Base-by-base conservation (phyloP, 1,284 basidiomycete genomes). In the Naganishia sp. region DNA sequence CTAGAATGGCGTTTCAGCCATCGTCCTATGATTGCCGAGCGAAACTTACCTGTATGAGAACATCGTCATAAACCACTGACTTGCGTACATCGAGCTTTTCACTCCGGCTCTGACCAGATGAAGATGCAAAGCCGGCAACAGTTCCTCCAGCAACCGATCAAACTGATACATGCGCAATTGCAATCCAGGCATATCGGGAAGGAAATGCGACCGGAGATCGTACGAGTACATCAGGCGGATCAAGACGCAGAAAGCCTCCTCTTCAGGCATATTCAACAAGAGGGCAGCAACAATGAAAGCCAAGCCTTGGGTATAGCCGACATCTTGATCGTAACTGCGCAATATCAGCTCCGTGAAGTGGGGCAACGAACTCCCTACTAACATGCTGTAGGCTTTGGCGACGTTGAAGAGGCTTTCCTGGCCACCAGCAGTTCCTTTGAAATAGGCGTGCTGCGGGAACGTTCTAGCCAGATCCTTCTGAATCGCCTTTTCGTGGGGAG, bases 151-250 rank as follows among this genome's bases (percentile, higher is more conserved):
- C 53, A 98, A 81, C 21, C 95, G 89, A 76, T 99, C 96, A 77
- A 98, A 98, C 86, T 92, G 81, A 72, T 84, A 87, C 66, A 99
- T 83, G 18, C 95, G 89, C 50, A 95, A 82, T 76, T 98, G 96
- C 4, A 99, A 79, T 67, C 93, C 94, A 0, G 95, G 95, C 95
- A 99, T 99, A 73, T 99, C 94, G 6, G 95, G 94, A 17, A 96
- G 84, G 80, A 94, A 99, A 79, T 98, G 95, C 0, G 94, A 93
- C 55, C 95, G 87, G 2, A 99, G 83, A 76, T 95, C 94, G 77
- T 99, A 99, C 7, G 92, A 90, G 71, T 96, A 85, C 95, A 99
- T 99, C n/a, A 99, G 80, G 64, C 95, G 84, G n/a, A 97, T 93
- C 18, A 99, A 85, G 5, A 98, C 86, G 71, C 89, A 94, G 77